phyloP scores from a whole-genome alignment of 495 filamentous ascomycete species.

The Xylaria venustula region DNA sequence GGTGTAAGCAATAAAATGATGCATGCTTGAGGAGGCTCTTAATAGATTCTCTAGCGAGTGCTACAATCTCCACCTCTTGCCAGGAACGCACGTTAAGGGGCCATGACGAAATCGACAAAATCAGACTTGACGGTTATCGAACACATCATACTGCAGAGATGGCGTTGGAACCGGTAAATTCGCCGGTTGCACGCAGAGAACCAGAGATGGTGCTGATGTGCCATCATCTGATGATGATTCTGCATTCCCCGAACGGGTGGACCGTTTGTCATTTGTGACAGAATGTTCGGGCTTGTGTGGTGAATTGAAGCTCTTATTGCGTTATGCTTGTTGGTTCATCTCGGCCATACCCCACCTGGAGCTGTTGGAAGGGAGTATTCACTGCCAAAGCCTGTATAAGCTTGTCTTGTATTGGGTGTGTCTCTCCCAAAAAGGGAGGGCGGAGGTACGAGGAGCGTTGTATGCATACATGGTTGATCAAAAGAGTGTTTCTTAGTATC shows the following conservation, averaged over 20 bases:
- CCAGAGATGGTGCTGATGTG: constrained; percentile 1
- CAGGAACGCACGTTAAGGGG: background rate
- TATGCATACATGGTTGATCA: background rate
- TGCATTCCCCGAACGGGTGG: background rate
- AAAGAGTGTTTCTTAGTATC: background rate
- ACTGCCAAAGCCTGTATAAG: background rate
- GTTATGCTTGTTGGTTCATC: constrained; percentile 5
- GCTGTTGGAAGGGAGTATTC: background rate
- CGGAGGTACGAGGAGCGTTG: background rate
- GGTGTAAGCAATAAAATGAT: background rate
- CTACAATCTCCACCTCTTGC: background rate
- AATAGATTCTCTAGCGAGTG: background rate
- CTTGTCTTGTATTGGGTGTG: constrained; percentile 3
- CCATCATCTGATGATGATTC: constrained; percentile 9
- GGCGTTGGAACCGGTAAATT: background rate
- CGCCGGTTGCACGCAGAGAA: constrained; percentile 4
- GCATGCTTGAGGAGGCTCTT: background rate
- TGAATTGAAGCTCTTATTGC: background rate
- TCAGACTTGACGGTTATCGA: background rate
- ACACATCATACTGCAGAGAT: background rate
- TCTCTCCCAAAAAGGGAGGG: background rate
- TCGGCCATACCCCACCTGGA: constrained; percentile 6
- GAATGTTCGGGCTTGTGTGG: constrained; percentile 3
- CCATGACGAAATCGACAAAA: background rate
- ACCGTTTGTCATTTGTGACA: constrained; percentile 3